Percentiles rank a stretch among this genome's conserved stretches.
These are phyloP conservation scores for Ceratocystis alfenasii DNA, from an alignment of 2,329 filamentous ascomycete genomes.

Conservation along the genomic window DNA sequence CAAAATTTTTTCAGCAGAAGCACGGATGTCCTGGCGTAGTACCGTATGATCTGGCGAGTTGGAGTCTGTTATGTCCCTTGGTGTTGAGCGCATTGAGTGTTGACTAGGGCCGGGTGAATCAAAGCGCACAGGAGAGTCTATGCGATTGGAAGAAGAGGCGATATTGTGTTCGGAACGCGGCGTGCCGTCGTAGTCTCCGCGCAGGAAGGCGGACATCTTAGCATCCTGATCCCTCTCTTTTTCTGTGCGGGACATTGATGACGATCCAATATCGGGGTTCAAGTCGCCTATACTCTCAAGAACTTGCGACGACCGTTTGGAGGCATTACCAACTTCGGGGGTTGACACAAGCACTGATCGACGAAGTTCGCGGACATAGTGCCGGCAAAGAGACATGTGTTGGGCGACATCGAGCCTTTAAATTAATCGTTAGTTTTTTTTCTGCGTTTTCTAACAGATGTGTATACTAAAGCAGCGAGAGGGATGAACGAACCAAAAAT, in stretches of 20 bases:
- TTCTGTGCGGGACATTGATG: constrained; percentile 51
- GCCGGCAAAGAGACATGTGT: constrained; percentile 93
- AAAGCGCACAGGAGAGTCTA: constrained; percentile 30
- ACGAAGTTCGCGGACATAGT: constrained; percentile 91
- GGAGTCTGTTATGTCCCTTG: constrained; percentile 55
- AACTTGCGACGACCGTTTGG: constrained; percentile 72
- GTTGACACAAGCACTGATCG: constrained; percentile 87
- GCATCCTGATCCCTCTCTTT: constrained; percentile 73
- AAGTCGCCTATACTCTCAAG: constrained; percentile 63
- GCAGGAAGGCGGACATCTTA: constrained; percentile 79
- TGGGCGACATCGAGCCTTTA: constrained; percentile 94
- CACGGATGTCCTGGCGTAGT: constrained; percentile 76
- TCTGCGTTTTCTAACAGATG: background rate
- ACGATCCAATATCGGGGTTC: constrained; percentile 45
- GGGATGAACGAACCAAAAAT: constrained; percentile 67
- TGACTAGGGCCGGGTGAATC: constrained; percentile 44
- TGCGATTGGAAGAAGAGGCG: constrained; percentile 1
- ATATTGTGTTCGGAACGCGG: constrained; percentile 7
- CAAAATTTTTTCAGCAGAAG: constrained; percentile 95
- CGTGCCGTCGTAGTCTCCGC: constrained; percentile 42
- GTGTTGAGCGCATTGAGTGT: constrained; percentile 41
- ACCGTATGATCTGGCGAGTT: constrained; percentile 76
- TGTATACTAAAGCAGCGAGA: background rate
- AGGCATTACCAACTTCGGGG: constrained; percentile 73
- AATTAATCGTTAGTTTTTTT: background rate